phyloP scores from a whole-genome alignment of 371 early-diverging fungal genomes.

The Lichtheimia ornata region DNA sequence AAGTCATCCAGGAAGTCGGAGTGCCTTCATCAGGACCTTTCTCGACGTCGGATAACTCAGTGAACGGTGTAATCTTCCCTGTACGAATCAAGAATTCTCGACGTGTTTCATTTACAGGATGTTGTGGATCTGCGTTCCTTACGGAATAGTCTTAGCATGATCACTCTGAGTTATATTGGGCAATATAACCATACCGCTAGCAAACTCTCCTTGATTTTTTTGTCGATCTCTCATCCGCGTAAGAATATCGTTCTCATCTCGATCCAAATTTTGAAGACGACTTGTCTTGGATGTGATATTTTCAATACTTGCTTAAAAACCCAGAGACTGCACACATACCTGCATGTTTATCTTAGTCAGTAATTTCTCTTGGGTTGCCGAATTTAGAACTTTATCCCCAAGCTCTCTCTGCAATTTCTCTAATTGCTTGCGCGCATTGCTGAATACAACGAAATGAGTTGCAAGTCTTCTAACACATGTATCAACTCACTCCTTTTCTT shows the following conservation, averaged over 20 bases:
- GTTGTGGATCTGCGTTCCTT: neutral
- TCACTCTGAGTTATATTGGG: neutral
- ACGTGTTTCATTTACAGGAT: slow-evolving; percentile 47
- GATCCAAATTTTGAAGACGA: slow-evolving; percentile 34
- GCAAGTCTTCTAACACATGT: neutral
- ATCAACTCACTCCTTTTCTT: slow-evolving; percentile 39
- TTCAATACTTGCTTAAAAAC: neutral
- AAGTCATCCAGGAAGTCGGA: no score
- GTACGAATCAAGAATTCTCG: slow-evolving; percentile 70
- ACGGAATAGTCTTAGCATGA: neutral
- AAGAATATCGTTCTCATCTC: slow-evolving; percentile 52
- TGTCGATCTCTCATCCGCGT: slow-evolving; percentile 41
- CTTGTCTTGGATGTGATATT: slow-evolving; percentile 19
- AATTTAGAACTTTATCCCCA: slow-evolving; percentile 20
- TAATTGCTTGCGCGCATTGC: slow-evolving; percentile 34
- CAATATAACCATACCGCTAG: neutral
- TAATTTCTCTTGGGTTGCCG: slow-evolving; percentile 20
- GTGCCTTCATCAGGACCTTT: neutral
- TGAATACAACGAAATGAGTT: neutral
- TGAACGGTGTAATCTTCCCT: slow-evolving; percentile 82
- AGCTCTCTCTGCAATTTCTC: slow-evolving; percentile 38
- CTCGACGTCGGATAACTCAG: slow-evolving; percentile 30
- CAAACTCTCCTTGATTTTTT: neutral
- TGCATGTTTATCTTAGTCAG: slow-evolving; percentile 35
- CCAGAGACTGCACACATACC: slow-evolving; percentile 9